Base-by-base conservation (phyloP, 352 stramenopile species). In the Phytophthora citricola region DNA sequence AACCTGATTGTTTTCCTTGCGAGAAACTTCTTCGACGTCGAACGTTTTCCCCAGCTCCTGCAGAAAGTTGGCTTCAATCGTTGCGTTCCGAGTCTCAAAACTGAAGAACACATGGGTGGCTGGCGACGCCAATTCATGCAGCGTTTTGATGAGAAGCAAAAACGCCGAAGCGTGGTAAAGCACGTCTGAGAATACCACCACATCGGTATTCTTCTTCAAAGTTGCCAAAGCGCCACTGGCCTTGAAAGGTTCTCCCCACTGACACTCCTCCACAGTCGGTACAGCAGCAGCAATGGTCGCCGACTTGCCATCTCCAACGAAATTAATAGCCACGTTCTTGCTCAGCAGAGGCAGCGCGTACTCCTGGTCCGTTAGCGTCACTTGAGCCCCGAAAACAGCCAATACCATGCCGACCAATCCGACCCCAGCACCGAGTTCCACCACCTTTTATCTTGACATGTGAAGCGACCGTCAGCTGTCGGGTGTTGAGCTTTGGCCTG, bases 151-250 rank as follows among this genome's bases (percentile, higher is more conserved):
- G 29, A 87, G 64, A 47, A 79, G 29, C 17, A 75, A 54, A 22
- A 73, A 81, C 2, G 74, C 76, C 1, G 59, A 71, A 24, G 52
- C 58, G 46, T 87, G 75, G 46, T 87, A 87, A 27, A 85, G 58
- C 55, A 85, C 76, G 32, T 87, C 79, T 12, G 76, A 87, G 47
- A 82, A 82, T 3, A 85, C 65, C 36, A 87, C 60, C 8, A 84
- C 44, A 39, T 87, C 76, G 10, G 51, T 51, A 17, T 14, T 47
- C 54, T 73, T 72, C 20, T 9, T 39, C 76, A 76, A 83, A 12
- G 43, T 10, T 38, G 20, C 48, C 49, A 87, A 48, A 51, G 8
- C 50, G 10, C 63, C 59, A 10, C 29, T 53, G 22, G 50, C 47
- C 44, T 66, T 29, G 27, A 81, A 56, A 5, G 44, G 14, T 24